Conservation (phyloP, 495 filamentous ascomycete genomes). For the Penicillium verhagenii region DNA sequence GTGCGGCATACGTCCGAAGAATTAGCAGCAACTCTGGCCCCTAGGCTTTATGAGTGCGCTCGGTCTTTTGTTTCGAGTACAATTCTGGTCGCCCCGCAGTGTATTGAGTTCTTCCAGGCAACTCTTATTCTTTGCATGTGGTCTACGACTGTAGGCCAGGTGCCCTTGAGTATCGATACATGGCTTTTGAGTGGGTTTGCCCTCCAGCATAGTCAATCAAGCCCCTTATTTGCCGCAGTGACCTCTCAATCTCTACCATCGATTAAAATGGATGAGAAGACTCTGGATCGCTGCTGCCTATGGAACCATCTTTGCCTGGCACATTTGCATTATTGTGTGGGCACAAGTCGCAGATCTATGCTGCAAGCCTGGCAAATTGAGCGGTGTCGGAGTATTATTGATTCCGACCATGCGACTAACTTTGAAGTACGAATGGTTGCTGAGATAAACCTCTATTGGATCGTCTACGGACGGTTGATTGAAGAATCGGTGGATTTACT, state of each 20-base stretch:
- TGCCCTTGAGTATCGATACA: constrained; percentile 47
- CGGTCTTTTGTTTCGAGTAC: constrained; percentile 32
- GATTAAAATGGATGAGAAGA: constrained; percentile 8
- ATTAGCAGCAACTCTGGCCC: constrained; percentile 34
- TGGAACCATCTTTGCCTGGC: constrained; percentile 50
- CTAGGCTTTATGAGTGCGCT: constrained; percentile 39
- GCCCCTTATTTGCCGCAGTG: constrained; percentile 32
- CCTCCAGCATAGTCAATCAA: constrained; percentile 41
- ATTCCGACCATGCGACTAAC: constrained; percentile 41
- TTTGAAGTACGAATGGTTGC: constrained; percentile 49
- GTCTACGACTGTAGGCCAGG: constrained; percentile 49
- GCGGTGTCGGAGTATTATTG: constrained; percentile 32
- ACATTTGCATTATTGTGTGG: constrained; percentile 49
- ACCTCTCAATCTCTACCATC: constrained; percentile 14
- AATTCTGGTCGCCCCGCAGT: constrained; percentile 37
- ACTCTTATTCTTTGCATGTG: constrained; percentile 43
- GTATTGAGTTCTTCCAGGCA: constrained; percentile 47
- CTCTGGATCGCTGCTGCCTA: constrained; percentile 33
- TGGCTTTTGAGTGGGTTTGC: constrained; percentile 49
- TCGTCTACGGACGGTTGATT: constrained; percentile 35
- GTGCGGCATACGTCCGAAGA: constrained; percentile 43
- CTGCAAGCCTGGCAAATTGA: constrained; percentile 40
- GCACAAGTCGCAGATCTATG: constrained; percentile 40
- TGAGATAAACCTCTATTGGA: constrained; percentile 46
- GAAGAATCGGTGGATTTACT: constrained; percentile 29